Evolutionary conservation across 345 rosid genomes (phyloP), one percentile per base, ranked within the genome.

Genomic region (Chamaenerion angustifolium): DNA sequence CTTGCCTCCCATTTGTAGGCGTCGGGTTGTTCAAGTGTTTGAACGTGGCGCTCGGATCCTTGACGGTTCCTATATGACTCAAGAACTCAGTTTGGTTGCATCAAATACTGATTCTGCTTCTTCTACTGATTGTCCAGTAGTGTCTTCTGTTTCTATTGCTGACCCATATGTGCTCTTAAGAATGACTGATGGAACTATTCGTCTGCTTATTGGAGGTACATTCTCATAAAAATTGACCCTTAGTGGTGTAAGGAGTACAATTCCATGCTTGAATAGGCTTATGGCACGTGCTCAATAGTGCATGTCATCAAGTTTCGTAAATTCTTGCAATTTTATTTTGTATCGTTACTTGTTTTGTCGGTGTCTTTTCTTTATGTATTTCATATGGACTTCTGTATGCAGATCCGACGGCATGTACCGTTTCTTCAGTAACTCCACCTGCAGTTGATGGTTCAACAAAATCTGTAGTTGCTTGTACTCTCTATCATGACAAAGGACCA

Each of bases 51-150:
- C 83, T 48, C 93, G 95, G 35, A 75, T 92, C 69, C 77, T 92
- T 48, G 95, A 92, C 72, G 98, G 98, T 71, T 74, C 98, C 62
- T 84, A 80, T 77, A 82, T 78, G 96, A 87, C 87, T 61, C 95
- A 92, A 63, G 94, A 87, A 59, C 67, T 92, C 61, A 82, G 65
- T 76, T 78, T 92, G 61, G 89, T 80, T 56, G 64, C 80, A 58
- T 47, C 82, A 17, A 82, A 75, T 60, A 60, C 90, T 62, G 98
- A 84, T 60, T 58, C 85, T 60, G 70, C 64, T 66, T 69, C 85
- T 43, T 71, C 76, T 59, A 68, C 95, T 58, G 96, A 87, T 61
- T 78, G 54, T 72, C 60, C 74, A 57, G 70, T 77, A 13, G 96
- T 76, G 60, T 56, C 72, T 54, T 75, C 80, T 65, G 98, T 80